Evolutionary conservation across 1,284 basidiomycete species (phyloP), one percentile per base, ranked within the genome.

Genomic region (Puccinia sorghi): DNA sequence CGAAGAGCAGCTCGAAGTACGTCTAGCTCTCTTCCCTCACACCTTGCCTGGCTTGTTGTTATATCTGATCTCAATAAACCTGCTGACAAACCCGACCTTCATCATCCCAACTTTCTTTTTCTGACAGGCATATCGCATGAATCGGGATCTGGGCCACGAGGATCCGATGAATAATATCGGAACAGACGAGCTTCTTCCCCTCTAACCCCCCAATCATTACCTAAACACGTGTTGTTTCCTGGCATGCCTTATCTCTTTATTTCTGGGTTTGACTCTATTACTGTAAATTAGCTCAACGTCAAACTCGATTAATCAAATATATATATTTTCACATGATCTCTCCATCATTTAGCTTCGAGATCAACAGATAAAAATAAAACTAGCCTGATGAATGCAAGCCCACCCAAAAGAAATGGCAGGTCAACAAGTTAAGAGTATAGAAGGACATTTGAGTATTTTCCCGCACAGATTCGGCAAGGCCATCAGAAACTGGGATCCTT

Each of bases 91-190:
- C 48, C 94, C 92, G 92, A 83, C 81, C 92, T 86, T 72, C 41
- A 48, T 84, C 37, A 39, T 59, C 72, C 79, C 63, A 52, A n/a
- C 37, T 22, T 46, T n/a, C 63, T 39, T 79, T 17, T 17, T 81
- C 83, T 79, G 86, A 92, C 92, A 95, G 89, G 90, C 90, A 22
- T 95, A 94, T 85, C 88, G 93, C 71, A 90, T 92, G 89, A 89
- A 85, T 72, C 88, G 90, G 70, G 79, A 81, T 9, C 84, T 84
- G 86, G 88, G 81, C 88, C 86, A 87, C 32, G 92, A 94, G 80
- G 93, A 95, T 84, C 93, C 93, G 3, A 94, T 95, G 92, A 91
- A 91, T 46, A 91, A 91, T 82, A 93, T 94, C 84, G 87, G 91
- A 37, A 91, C 92, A 83, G 83, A 84, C 13, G 85, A 86, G 66